Evolutionary conservation across 2,329 filamentous ascomycete species (phyloP).

Genomic region (Lomentospora prolificans): DNA sequence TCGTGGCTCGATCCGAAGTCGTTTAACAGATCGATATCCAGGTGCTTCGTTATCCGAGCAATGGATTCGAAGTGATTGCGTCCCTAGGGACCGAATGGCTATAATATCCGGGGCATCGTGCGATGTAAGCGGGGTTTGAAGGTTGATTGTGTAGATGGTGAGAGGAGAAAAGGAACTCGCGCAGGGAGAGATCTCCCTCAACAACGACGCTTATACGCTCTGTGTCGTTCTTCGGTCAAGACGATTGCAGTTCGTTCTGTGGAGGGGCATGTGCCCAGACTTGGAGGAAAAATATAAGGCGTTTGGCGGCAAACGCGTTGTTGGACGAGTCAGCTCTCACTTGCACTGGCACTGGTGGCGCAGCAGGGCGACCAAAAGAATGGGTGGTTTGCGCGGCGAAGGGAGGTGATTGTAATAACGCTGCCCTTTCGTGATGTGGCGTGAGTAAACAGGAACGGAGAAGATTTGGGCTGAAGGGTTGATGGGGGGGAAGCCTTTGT

Average conservation of each 20-base stretch:
- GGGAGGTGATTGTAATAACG: not conserved
- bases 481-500: too few relatives aligned
- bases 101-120: conserved; percentile 20
- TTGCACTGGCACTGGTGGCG: not conserved
- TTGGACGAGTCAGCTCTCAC: not conserved
- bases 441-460: not conserved
- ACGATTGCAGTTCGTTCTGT: not conserved
- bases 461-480: too few relatives aligned
- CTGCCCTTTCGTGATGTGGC: not conserved
- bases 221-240: not conserved
- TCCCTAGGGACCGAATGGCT: conserved; percentile 15
- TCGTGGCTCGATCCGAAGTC: not conserved
- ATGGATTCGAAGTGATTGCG: not conserved
- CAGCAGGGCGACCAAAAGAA: conserved; percentile 1
- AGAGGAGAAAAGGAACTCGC: not conserved
- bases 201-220: not conserved
- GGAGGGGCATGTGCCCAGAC: not conserved
- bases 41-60: not conserved
- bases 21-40: not conserved
- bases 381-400: not conserved
- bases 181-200: not conserved
- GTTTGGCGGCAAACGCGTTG: too few relatives aligned
- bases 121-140: not conserved
- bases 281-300: too few relatives aligned
- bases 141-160: not conserved